These are phyloP conservation scores for Saccharomyces hybrid DNA, from an alignment of 1,139 yeast genomes.

Conservation along the genomic window DNA sequence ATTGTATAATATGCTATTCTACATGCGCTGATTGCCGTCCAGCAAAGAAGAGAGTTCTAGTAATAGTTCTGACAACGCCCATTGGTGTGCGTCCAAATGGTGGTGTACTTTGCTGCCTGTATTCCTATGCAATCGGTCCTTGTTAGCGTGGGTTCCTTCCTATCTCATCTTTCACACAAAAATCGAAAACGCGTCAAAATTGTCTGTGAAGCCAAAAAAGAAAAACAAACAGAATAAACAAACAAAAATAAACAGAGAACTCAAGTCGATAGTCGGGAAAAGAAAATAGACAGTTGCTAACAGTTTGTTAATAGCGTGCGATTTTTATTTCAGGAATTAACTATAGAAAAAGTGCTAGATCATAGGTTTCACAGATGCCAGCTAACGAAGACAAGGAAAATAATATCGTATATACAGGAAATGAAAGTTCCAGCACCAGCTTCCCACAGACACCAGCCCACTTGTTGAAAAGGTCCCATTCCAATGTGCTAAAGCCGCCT, in stretches of 20 bases:
- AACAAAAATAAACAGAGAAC: not conserved
- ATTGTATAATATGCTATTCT: no score
- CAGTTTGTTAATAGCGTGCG: not conserved
- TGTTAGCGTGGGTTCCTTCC: not conserved
- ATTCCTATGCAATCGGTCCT: no score
- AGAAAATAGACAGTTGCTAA: not conserved
- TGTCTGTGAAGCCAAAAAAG: slow-evolving; percentile 26
- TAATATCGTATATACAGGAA: slow-evolving; percentile 8
- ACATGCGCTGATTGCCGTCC: no score
- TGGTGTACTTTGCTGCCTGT: no score
- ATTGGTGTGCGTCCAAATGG: no score
- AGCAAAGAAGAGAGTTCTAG: no score
- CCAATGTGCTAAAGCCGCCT: slow-evolving; percentile 10
- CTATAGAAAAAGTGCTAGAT: not conserved
- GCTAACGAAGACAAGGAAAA: slow-evolving; percentile 19
- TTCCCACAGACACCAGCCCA: slow-evolving; percentile 22
- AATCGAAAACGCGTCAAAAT: not conserved
- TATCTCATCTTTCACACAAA: not conserved
- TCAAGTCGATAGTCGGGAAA: not conserved
- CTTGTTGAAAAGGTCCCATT: slow-evolving; percentile 19
- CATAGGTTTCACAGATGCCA: not conserved
- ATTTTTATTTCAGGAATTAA: no score
- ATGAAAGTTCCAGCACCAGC: not conserved
- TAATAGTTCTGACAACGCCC: no score
- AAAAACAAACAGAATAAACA: slow-evolving; percentile 11